Evolutionary conservation across 2,329 filamentous ascomycete genomes (phyloP).

Genomic region (Hawksworthiomyces lignivorus): DNA sequence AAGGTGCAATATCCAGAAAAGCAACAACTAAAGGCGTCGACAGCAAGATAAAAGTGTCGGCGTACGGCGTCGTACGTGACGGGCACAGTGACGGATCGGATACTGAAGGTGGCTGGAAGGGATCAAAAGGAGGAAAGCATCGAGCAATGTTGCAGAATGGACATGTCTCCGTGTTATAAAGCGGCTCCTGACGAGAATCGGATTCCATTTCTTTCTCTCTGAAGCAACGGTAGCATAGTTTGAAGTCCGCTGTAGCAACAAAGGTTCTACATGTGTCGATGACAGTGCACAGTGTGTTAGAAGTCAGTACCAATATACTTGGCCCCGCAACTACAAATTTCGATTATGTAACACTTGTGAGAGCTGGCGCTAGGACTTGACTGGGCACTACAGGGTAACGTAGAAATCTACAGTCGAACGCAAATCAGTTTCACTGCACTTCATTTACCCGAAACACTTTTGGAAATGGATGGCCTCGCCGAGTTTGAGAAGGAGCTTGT

Average conservation of each 20-base stretch:
- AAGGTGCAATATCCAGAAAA: conserved; percentile 89
- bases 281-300: no score
- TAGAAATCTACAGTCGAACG: no score
- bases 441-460: no score
- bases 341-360: no score
- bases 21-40: conserved; percentile 71
- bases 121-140: conserved; percentile 40
- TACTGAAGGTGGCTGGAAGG: conserved; percentile 32
- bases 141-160: conserved; percentile 56
- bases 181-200: background rate
- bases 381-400: no score
- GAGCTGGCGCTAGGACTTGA: no score
- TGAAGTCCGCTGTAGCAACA: no score
- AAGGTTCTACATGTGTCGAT: no score
- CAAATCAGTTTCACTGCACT: no score
- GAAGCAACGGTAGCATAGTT: no score
- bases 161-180: conserved; percentile 30
- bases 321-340: no score
- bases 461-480: conserved; percentile 21
- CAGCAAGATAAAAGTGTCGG: conserved; percentile 58
- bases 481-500: conserved; percentile 32
- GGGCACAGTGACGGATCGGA: conserved; percentile 26
- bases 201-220: background rate
- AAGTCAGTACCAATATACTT: no score
- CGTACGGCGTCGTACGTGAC: conserved; percentile 28